Conservation (phyloP, 805 yeast species). For the Lipomyces sp. region DNA sequence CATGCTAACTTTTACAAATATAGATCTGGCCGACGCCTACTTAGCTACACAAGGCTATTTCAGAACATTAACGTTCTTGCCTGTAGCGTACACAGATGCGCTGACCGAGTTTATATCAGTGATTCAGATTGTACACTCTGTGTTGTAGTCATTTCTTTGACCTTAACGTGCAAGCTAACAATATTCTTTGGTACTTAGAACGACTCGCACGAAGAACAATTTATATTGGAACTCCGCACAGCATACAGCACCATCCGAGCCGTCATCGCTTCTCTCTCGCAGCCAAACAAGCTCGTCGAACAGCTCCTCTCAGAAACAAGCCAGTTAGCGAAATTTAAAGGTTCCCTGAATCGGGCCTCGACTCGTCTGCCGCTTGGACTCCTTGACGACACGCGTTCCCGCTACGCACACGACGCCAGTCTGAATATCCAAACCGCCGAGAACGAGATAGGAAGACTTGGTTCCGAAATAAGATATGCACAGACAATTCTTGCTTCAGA, state of each 20-base stretch:
- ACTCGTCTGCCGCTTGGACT: constrained; percentile 34
- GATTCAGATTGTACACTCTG: constrained; percentile 22
- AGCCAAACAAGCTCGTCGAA: constrained; percentile 33
- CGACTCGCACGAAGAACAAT: constrained; percentile 20
- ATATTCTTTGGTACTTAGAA: constrained; percentile 5
- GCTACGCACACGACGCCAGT: constrained; percentile 35
- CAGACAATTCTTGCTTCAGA: constrained; percentile 41
- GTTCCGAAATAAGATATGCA: constrained; percentile 36
- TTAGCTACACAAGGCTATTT: constrained; percentile 10
- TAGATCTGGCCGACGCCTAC: constrained; percentile 27
- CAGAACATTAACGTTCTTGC: constrained; percentile 13
- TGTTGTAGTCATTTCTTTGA: no score
- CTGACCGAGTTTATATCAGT: constrained; percentile 16
- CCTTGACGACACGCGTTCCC: constrained; percentile 38
- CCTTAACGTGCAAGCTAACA: no score
- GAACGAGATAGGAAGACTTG: constrained; percentile 34
- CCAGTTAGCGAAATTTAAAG: constrained; percentile 28
- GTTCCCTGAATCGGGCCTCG: constrained; percentile 28
- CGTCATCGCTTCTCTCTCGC: constrained; percentile 32
- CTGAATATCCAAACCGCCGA: constrained; percentile 35
- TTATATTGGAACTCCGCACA: constrained; percentile 21
- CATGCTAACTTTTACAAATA: not conserved
- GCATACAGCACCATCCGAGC: constrained; percentile 21
- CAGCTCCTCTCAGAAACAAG: constrained; percentile 32
- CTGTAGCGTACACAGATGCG: constrained; percentile 17